These are phyloP conservation scores for Botrytis galanthina DNA, from an alignment of 2,329 filamentous ascomycete genomes.

Conservation along the genomic window DNA sequence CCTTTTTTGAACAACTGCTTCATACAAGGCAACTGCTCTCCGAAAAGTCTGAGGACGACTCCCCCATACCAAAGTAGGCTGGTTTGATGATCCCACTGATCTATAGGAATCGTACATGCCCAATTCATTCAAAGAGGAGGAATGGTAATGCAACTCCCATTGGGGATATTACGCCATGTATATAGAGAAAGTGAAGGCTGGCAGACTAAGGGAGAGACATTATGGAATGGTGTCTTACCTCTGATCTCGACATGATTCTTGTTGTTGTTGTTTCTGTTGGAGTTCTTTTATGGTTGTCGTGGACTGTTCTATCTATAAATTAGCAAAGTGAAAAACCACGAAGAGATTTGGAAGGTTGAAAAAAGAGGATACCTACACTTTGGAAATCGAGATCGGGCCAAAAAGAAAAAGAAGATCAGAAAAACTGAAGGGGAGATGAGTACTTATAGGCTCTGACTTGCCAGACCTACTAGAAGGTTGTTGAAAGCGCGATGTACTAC, in stretches of 20 bases:
- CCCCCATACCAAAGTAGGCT: constrained; percentile 6
- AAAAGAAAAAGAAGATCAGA: neutral
- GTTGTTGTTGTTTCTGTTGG: neutral
- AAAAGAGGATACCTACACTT: neutral
- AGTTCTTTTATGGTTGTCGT: neutral
- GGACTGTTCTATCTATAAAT: neutral
- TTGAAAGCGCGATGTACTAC: neutral
- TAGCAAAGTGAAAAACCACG: neutral
- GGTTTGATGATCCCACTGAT: constrained; percentile 2
- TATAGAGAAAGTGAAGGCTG: neutral
- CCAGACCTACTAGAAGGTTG: neutral
- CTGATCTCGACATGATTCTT: neutral
- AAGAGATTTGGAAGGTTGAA: neutral
- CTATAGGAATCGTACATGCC: constrained; percentile 1
- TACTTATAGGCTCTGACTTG: neutral
- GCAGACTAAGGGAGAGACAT: neutral
- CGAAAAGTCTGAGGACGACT: neutral
- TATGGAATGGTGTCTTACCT: constrained; percentile 9
- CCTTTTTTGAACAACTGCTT: neutral
- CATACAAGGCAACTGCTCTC: neutral
- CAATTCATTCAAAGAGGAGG: neutral
- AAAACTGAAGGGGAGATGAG: neutral
- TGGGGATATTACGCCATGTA: neutral
- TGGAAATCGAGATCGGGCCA: neutral
- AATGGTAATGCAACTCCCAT: neutral